Conservation (phyloP, 768 basidiomycete species). For the Kwoniella sp. region DNA sequence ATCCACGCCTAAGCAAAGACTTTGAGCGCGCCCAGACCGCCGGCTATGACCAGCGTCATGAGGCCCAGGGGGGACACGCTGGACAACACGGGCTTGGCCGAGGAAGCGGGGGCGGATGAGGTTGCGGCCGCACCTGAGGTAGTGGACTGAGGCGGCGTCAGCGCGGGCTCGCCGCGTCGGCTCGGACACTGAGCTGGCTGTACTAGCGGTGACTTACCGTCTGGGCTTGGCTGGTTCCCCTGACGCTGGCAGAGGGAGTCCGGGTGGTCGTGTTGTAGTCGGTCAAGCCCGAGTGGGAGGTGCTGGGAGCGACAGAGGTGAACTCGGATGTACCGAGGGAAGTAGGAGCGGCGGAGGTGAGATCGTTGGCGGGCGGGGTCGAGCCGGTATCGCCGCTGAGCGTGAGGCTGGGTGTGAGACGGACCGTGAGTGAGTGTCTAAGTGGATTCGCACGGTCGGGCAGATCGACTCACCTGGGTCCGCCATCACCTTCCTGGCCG, state of each 20-base stretch:
- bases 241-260: not conserved
- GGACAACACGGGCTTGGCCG: not conserved
- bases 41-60: conserved; percentile 8
- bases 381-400: not conserved
- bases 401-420: not conserved
- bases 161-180: too few relatives aligned
- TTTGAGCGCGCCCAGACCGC: conserved; percentile 6
- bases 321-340: not conserved
- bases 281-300: conserved; percentile 6
- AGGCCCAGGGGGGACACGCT: not conserved
- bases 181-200: not conserved
- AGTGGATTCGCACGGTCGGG: not conserved
- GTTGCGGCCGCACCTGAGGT: not conserved
- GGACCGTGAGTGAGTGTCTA: not conserved
- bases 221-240: conserved; percentile 6
- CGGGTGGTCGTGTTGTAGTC: conserved; percentile 13
- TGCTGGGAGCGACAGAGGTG: conserved; percentile 3
- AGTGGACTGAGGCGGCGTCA: not conserved
- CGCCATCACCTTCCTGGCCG: conserved; percentile 7
- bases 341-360: not conserved
- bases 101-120: not conserved
- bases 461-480: conserved; percentile 8
- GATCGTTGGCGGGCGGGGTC: conserved; percentile 1
- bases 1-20: too few relatives aligned
- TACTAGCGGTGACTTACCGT: conserved; percentile 4